A percentile compares a stretch with the other conserved stretches of the same genome.
Evolutionary conservation across 768 basidiomycete species (phyloP).

Genomic region (Dictyophora rubrovolvata): DNA sequence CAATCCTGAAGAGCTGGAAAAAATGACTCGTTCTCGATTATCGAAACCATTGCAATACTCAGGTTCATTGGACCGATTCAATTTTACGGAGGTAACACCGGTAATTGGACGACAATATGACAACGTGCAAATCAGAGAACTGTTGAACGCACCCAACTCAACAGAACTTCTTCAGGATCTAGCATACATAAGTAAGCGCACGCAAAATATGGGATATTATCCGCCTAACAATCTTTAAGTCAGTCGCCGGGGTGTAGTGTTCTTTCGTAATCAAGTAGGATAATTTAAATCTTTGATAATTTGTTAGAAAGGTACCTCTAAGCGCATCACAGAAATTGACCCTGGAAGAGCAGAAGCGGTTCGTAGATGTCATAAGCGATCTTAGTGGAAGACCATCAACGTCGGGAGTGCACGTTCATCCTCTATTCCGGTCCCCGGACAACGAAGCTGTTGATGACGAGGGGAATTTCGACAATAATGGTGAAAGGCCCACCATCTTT

Average conservation of each 20-base stretch:
- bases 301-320: background rate
- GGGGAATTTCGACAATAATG: constrained; percentile 3
- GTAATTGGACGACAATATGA: background rate
- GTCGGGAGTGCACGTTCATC: constrained; percentile 21
- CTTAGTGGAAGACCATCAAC: constrained; percentile 20
- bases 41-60: background rate
- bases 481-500: background rate
- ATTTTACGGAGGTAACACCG: constrained; percentile 1
- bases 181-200: constrained; percentile 11
- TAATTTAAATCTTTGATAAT: background rate
- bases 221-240: constrained; percentile 11
- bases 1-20: background rate
- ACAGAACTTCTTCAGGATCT: constrained; percentile 11
- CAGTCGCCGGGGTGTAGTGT: constrained; percentile 24
- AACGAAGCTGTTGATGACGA: constrained; percentile 10
- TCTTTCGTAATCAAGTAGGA: constrained; percentile 22
- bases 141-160: constrained; percentile 5
- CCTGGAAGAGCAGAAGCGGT: constrained; percentile 17
- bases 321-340: constrained; percentile 11
- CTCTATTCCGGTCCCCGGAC: constrained; percentile 19
- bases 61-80: constrained; percentile 1
- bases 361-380: constrained; percentile 18
- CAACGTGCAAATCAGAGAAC: constrained; percentile 1
- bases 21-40: background rate
- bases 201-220: background rate